Base-by-base conservation (phyloP, 129 eudicot genomes). In the Flaveria linearis region DNA sequence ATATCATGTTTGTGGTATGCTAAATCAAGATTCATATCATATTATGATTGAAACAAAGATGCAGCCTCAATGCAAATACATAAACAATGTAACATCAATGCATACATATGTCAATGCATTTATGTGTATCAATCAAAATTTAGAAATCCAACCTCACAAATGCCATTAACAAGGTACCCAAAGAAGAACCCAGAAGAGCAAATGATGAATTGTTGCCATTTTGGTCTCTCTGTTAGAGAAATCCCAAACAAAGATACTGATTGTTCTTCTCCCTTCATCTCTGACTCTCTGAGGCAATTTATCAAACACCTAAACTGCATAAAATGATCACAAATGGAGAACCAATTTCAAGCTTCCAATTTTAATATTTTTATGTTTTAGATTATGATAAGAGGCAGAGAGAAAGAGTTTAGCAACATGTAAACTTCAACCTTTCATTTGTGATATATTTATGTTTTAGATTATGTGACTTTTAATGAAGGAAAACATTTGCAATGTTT, bases 81-180 rank as follows among this genome's bases (percentile, higher is more conserved):
- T 47, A 13, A 47, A 47, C 41, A 47, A 52, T 30, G 43, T 0
- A 43, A 42, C 13, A 65, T 15, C 4, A 55, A 55, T 55, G 62
- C 62, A 55, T 55, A 23, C 15, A 28, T 43, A 36, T 5, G 41
- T 36, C 7, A 36, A 36, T 36, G 41, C 41, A 36, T 5, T 5
- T 36, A 36, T 36, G 41, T 36, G 41, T 36, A 28, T 11, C 2
- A 43, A 43, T 43, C 49, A 43, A 43, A 43, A 9, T 43, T 36
- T 20, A 58, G 50, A 42, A 30, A 69, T 42, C 26, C 4, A 57
- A 81, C 86, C 86, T 83, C 90, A 49, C 87, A 86, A 73, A 86
- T 71, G 72, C 92, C 92, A 85, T 88, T 88, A 80, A 88, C 87
- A 43, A 87, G 92, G 64, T 85, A 88, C 14, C 93, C 93, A 69